Percentiles rank a stretch among this genome's conserved stretches.
These are phyloP conservation scores for Microsporum ferrugineum DNA, from an alignment of 2,329 filamentous ascomycete genomes.

Conservation along the genomic window DNA sequence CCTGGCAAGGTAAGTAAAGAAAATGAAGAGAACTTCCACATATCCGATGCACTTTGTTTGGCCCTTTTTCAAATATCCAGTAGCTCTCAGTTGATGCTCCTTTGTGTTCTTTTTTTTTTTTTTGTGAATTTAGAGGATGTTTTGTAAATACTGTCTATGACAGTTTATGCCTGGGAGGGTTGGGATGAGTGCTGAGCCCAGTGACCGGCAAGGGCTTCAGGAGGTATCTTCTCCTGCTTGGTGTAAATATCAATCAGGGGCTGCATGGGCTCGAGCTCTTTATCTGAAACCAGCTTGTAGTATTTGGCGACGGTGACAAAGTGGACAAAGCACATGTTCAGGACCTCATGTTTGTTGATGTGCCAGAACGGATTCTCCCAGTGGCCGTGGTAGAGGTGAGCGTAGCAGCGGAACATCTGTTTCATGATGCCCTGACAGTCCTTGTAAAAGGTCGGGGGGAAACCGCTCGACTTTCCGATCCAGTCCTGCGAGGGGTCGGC, in stretches of 20 bases:
- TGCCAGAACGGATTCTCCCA: slow-evolving; percentile 77
- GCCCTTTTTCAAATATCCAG: background rate
- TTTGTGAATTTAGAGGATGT: background rate
- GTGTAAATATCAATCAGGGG: slow-evolving; percentile 86
- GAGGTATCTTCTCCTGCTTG: slow-evolving; percentile 74
- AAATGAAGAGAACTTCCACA: background rate
- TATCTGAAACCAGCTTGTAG: slow-evolving; percentile 71
- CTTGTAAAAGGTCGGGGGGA: slow-evolving; percentile 77
- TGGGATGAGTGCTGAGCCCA: slow-evolving; percentile 28
- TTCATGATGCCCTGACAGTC: slow-evolving; percentile 91
- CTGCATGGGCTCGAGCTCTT: slow-evolving; percentile 92
- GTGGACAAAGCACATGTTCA: slow-evolving; percentile 81
- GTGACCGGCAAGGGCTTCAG: slow-evolving; percentile 43
- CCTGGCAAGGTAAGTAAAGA: background rate
- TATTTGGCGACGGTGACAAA: slow-evolving; percentile 71
- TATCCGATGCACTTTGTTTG: background rate
- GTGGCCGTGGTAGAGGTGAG: slow-evolving; percentile 95
- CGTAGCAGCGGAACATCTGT: slow-evolving; percentile 97
- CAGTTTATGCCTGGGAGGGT: background rate
- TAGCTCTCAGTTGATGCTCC: background rate
- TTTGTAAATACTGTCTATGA: no score
- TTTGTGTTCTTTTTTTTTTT: background rate
- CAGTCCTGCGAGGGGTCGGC: slow-evolving; percentile 54
- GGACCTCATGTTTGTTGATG: slow-evolving; percentile 56
- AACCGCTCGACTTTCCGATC: slow-evolving; percentile 86